Conservation (phyloP, 371 early-diverging fungal species). For the Mucor racemosus region DNA sequence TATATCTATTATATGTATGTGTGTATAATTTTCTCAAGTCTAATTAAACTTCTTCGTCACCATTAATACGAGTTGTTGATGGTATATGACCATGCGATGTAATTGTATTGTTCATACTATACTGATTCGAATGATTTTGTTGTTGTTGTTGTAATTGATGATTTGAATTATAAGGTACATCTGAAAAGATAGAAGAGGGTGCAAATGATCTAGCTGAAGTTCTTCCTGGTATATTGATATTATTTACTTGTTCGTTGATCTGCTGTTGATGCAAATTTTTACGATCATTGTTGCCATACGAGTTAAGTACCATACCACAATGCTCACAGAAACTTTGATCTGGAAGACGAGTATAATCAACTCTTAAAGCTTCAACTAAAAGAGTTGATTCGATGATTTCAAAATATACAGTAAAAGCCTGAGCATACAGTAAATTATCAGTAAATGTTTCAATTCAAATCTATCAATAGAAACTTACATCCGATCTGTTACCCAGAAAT, state of each 20-base stretch:
- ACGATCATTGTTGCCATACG: slow-evolving; percentile 15
- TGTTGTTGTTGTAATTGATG: not conserved
- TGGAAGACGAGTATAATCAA: slow-evolving; percentile 36
- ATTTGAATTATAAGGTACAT: slow-evolving; percentile 1
- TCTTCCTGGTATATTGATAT: slow-evolving; percentile 8
- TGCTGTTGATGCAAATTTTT: slow-evolving; percentile 1
- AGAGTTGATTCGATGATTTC: slow-evolving; percentile 48
- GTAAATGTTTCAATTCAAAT: too few species aligned
- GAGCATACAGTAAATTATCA: not conserved
- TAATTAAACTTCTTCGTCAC: not conserved
- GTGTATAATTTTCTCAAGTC: not conserved
- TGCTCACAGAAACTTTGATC: slow-evolving; percentile 44
- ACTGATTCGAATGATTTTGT: not conserved
- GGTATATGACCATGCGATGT: slow-evolving; percentile 5
- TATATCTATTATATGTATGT: not conserved
- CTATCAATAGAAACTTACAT: slow-evolving; percentile 31
- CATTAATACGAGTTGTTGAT: slow-evolving; percentile 13
- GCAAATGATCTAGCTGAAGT: slow-evolving; percentile 11
- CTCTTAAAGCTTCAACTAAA: slow-evolving; percentile 48
- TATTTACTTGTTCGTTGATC: slow-evolving; percentile 2
- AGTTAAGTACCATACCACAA: slow-evolving; percentile 39
- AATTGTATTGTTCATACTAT: not conserved
- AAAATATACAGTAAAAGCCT: slow-evolving; percentile 51
- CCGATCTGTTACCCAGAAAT: slow-evolving; percentile 46
- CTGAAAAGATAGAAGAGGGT: slow-evolving; percentile 7